These are phyloP conservation scores for Leucosporidium creatinivorum DNA, from an alignment of 768 basidiomycete species.

Conservation along the genomic window DNA sequence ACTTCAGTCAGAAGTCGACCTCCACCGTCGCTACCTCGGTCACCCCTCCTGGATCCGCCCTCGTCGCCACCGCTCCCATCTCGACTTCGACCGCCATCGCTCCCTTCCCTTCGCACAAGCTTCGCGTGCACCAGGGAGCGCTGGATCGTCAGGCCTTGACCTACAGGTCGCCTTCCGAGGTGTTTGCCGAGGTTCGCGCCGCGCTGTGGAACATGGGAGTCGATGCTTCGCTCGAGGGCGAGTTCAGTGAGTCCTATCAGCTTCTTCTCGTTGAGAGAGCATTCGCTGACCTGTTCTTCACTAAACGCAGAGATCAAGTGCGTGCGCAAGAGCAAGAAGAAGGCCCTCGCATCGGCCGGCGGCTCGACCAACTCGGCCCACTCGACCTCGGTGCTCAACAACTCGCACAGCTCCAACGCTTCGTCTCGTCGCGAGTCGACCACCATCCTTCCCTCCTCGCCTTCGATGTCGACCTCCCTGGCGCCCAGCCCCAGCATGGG, in stretches of 20 bases:
- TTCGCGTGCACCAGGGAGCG: slow-evolving; percentile 83
- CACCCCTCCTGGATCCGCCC: background rate
- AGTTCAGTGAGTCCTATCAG: slow-evolving; percentile 55
- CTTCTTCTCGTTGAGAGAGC: background rate
- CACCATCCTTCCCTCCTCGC: slow-evolving; percentile 4
- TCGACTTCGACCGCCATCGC: background rate
- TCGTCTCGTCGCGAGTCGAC: slow-evolving; percentile 41
- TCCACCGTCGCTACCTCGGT: slow-evolving; percentile 19
- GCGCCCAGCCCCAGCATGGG: slow-evolving; percentile 22
- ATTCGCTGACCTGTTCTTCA: background rate
- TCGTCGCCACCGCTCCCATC: background rate
- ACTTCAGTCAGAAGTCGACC: slow-evolving; percentile 8
- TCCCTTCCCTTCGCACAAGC: slow-evolving; percentile 21
- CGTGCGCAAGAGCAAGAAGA: slow-evolving; percentile 31
- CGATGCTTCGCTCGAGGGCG: slow-evolving; percentile 76
- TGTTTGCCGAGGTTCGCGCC: slow-evolving; percentile 73
- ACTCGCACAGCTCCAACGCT: background rate
- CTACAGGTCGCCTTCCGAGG: slow-evolving; percentile 70
- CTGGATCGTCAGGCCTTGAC: slow-evolving; percentile 87
- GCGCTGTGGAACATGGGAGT: slow-evolving; percentile 84
- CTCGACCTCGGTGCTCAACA: slow-evolving; percentile 36
- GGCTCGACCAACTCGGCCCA: slow-evolving; percentile 11
- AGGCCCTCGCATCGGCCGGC: slow-evolving; percentile 4
- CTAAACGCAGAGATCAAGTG: slow-evolving; percentile 30
- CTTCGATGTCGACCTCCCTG: slow-evolving; percentile 3